These are phyloP conservation scores for Saturnispora quitensis DNA, from an alignment of 805 yeast species.

Conservation along the genomic window DNA sequence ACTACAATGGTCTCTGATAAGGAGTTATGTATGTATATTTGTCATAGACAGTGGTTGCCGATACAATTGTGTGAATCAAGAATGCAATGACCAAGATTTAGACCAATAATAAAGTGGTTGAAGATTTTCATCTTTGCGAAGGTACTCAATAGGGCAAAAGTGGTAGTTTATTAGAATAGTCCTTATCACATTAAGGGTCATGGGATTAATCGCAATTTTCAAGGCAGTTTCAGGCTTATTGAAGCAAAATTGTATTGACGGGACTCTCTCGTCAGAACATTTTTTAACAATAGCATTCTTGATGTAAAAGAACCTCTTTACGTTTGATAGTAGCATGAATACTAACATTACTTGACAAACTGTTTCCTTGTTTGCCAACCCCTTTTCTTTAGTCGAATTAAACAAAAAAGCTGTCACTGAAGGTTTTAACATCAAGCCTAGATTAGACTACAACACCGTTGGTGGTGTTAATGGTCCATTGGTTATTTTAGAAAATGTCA, in stretches of 20 bases:
- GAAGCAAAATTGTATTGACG: not conserved
- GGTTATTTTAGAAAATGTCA: slow-evolving; percentile 80
- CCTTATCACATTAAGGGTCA: too few species aligned
- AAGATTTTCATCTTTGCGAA: not conserved
- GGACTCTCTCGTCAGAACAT: not conserved
- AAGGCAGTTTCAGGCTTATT: not conserved
- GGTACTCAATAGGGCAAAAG: not conserved
- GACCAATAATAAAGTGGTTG: not conserved
- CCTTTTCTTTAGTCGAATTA: slow-evolving; percentile 50
- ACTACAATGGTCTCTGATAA: slow-evolving; percentile 29
- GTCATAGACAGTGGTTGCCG: not conserved
- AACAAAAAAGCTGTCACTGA: slow-evolving; percentile 89
- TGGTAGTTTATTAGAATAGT: not conserved
- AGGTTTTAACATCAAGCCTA: slow-evolving; percentile 86
- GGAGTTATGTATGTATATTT: slow-evolving; percentile 30
- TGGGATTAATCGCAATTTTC: too few species aligned
- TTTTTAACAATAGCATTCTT: not conserved
- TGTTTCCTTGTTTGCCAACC: slow-evolving; percentile 24
- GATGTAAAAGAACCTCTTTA: not conserved
- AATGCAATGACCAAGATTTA: not conserved
- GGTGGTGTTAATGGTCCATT: slow-evolving; percentile 98
- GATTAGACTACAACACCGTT: slow-evolving; percentile 90
- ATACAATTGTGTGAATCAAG: not conserved
- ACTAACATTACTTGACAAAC: slow-evolving; percentile 21
- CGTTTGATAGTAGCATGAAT: not conserved